Evolutionary conservation across 768 basidiomycete genomes (phyloP), one percentile per base, ranked within the genome.

Genomic region (Xanthoconium stramineum): DNA sequence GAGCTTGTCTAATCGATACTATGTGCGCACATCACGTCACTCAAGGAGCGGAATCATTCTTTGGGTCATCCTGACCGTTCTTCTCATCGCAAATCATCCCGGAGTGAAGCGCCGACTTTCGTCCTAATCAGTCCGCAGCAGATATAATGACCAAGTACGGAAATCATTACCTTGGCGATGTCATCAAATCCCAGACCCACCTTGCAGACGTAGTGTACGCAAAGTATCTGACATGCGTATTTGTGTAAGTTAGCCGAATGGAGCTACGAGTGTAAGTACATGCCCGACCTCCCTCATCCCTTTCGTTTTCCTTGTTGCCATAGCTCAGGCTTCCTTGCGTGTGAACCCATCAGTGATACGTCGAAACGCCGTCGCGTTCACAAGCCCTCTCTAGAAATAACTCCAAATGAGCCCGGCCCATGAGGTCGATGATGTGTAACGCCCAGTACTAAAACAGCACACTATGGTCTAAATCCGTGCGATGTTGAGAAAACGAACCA

Each of bases 321-420:
- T 80, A 19, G 76, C 82, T 37, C 95, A 74, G 1, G 94, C 95
- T 66, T 96, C 94, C 53, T 91, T 92, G 35, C 82, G 85, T 20
- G 94, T 94, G 66, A 97, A 88, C 6, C 84, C 90, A 71, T 97
- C 95, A 3, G 92, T 85, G 65, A 96, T 94, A 70, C 96, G 94
- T 50, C 90, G 79, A 78, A 88, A 95, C n/a, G 88, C 82, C 17
- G 83, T 81, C 2, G 89, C 80, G 50, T 76, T 78, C 12, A 93
- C 88, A 38, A 93, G 75, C 66, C 88, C 88, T 71, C 91, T 88
- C 85, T 88, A 61, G 15, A 40, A 10, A 30, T 51, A 55, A 11
- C 44, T 24, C 24, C 24, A 24, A 24, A 2, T 24, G 24, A 24
- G 24, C 4, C 24, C 24, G 4, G 24, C 37, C 44, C 61, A 53